Base-by-base conservation (phyloP, 306 rosid genomes). In the Pyrus communis region DNA sequence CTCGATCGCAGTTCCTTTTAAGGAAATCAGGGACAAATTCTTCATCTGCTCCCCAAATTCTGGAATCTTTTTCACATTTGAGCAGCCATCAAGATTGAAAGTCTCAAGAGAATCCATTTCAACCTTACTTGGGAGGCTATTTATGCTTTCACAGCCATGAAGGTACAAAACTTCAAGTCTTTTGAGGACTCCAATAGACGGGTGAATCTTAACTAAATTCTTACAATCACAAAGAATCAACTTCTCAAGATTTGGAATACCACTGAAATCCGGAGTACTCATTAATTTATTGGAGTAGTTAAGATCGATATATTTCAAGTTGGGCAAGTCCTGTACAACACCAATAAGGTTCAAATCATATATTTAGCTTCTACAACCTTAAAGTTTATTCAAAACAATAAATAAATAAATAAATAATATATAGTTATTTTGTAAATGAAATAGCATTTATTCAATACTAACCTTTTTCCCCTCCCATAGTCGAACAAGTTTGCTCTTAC, bases 381-480 rank as follows among this genome's bases (percentile, higher is more conserved):
- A 1, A 23, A 59, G 12, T 9, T 28, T 1, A 5, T 64, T 18
- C 69, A 64, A 31, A 17, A 25, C 2, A 58, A 22, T n/a, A 1
- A 33, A 33, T 30, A 0, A 17, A 40, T 40, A 40, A 43, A 43
- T 12, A 4, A 46, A 12, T 45, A 10, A 45, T 33, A 33, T 33
- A 33, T 33, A 33, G 35, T 13, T 46, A 46, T 4, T 46, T 11
- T 46, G 7, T 46, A 46, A 46, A 4, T 13, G 1, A 46, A 46
- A 4, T 46, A 46, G 18, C 52, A 43, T 46, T 46, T 46, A 46
- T 21, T 30, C 18, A 46, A 46, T 46, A 13, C 2, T 46, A 13
- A 76, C 81, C 78, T 6, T 25, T 58, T 12, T 74, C 43, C 49
- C 71, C 0, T 55, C 22, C 81, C 71, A 81, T 31, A 81, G 76